Percentiles rank a stretch among this genome's conserved stretches.
These are phyloP conservation scores for Asterophora parasitica DNA, from an alignment of 768 basidiomycete species.

Conservation along the genomic window DNA sequence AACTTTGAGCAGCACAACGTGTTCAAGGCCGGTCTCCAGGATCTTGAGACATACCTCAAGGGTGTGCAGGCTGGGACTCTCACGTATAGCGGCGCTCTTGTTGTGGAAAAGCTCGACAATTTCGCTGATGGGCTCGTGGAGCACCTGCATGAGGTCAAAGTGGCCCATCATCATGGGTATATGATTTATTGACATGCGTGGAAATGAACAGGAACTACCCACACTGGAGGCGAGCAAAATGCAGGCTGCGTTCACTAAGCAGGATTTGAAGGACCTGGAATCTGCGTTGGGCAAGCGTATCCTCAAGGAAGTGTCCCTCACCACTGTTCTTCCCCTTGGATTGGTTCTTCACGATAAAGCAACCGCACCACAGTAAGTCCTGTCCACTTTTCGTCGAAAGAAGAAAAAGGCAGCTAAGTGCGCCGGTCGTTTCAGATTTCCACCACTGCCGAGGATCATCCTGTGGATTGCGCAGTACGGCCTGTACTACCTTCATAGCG, in stretches of 20 bases:
- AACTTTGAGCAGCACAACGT: conserved; percentile 18
- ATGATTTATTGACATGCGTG: neutral
- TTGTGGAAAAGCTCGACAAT: conserved; percentile 20
- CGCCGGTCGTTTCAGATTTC: conserved; percentile 17
- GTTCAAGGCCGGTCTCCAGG: conserved; percentile 23
- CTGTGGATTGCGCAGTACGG: conserved; percentile 21
- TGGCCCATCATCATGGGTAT: too few species aligned
- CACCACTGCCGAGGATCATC: conserved; percentile 21
- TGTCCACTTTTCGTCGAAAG: too few species aligned
- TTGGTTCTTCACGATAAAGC: conserved; percentile 19
- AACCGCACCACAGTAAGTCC: conserved; percentile 18
- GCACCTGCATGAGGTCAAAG: conserved; percentile 22
- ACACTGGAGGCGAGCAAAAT: conserved; percentile 21
- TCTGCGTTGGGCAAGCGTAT: conserved; percentile 16
- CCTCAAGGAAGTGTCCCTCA: conserved; percentile 18
- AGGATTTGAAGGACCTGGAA: conserved; percentile 22
- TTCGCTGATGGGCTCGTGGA: conserved; percentile 24
- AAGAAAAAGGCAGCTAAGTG: neutral
- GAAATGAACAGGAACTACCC: conserved; percentile 20
- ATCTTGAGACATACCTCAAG: conserved; percentile 33
- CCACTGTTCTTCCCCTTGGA: conserved; percentile 19
- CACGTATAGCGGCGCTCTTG: conserved; percentile 39
- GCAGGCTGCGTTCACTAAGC: conserved; percentile 19
- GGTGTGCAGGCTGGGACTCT: conserved; percentile 54
- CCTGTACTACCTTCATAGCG: conserved; percentile 21